Conservation (phyloP, 2,329 filamentous ascomycete species). For the Bertia moriformis region DNA sequence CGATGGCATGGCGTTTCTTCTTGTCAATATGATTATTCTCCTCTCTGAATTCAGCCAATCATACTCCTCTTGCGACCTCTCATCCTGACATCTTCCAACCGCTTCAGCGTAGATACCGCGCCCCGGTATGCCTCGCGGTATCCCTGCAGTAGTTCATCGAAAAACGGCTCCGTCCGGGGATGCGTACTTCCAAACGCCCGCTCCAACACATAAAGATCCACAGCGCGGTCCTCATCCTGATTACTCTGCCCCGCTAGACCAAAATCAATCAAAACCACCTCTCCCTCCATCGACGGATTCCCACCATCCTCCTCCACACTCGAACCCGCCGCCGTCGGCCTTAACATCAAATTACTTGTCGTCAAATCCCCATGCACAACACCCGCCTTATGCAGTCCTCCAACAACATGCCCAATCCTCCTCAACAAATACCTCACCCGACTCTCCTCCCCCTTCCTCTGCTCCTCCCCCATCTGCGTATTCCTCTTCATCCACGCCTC, state of each 20-base stretch:
- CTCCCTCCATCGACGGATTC: slow-evolving; percentile 36
- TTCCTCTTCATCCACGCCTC: slow-evolving; percentile 20
- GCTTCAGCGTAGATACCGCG: slow-evolving; percentile 59
- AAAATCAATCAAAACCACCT: slow-evolving; percentile 87
- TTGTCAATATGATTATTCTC: background rate
- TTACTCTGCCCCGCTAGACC: slow-evolving; percentile 70
- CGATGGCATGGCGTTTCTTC: background rate
- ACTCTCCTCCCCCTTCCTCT: slow-evolving; percentile 27
- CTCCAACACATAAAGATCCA: slow-evolving; percentile 92
- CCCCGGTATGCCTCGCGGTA: slow-evolving; percentile 68
- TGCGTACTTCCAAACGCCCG: slow-evolving; percentile 90
- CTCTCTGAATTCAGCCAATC: slow-evolving; percentile 50
- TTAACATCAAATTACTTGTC: slow-evolving; percentile 89
- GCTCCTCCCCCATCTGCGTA: slow-evolving; percentile 11
- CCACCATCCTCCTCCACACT: slow-evolving; percentile 4
- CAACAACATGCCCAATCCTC: slow-evolving; percentile 58
- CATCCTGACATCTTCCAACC: slow-evolving; percentile 82
- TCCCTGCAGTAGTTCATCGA: slow-evolving; percentile 56
- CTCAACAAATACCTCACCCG: slow-evolving; percentile 46
- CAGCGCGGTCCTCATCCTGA: slow-evolving; percentile 83
- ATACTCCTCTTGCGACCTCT: slow-evolving; percentile 93
- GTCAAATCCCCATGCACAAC: slow-evolving; percentile 92
- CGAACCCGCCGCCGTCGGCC: slow-evolving; percentile 18
- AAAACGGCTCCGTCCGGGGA: slow-evolving; percentile 67
- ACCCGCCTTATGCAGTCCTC: slow-evolving; percentile 65